A percentile compares a stretch with the other conserved stretches of the same genome.
phyloP scores from a whole-genome alignment of 2,329 filamentous ascomycete species.

The Penicillium paneum region DNA sequence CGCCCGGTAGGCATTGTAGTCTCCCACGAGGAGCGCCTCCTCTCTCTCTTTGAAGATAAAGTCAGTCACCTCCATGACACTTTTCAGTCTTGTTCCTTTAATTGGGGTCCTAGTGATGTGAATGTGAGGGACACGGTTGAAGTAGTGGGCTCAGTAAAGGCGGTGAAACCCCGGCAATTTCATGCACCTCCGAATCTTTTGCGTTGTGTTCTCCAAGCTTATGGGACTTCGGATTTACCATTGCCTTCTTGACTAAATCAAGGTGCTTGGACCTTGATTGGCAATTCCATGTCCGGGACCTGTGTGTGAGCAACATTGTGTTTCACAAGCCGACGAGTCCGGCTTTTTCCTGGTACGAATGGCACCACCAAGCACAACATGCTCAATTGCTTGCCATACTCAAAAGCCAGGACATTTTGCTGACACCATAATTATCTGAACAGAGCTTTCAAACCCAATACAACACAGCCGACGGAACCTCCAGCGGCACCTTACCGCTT shows the following conservation, averaged over 20 bases:
- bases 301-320: not conserved
- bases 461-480: constrained; percentile 22
- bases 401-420: not conserved
- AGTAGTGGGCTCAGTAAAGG: constrained; percentile 25
- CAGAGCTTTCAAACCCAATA: constrained; percentile 22
- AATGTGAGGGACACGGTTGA: constrained; percentile 15
- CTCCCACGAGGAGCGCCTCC: constrained; percentile 79
- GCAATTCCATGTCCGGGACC: not conserved
- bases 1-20: constrained; percentile 79
- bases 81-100: not conserved
- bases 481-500: constrained; percentile 26
- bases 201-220: constrained; percentile 14
- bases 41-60: constrained; percentile 77
- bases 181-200: constrained; percentile 26
- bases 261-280: not conserved
- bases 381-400: not conserved
- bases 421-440: not conserved
- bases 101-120: constrained; percentile 4
- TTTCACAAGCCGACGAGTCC: not conserved
- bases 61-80: constrained; percentile 80
- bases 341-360: constrained; percentile 17
- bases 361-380: constrained; percentile 18
- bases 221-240: constrained; percentile 9
- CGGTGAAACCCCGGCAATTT: constrained; percentile 30
- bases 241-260: not conserved